A percentile compares a stretch with the other conserved stretches of the same genome.
phyloP scores from a whole-genome alignment of 176 grass and related monocot species.

The Phoenix roebelenii region DNA sequence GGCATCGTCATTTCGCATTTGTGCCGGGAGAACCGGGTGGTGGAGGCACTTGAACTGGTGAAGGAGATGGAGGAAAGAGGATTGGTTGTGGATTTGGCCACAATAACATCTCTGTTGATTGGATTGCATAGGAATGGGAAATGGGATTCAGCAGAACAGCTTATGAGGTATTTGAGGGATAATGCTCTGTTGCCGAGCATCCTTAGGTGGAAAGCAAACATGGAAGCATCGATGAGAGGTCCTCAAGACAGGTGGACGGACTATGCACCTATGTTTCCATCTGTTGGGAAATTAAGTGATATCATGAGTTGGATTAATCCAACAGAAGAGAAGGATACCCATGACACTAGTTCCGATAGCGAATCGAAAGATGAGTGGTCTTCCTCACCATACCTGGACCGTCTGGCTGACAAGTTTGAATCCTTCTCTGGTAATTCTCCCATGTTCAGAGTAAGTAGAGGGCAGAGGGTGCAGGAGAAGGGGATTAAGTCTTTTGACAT shows the following conservation, averaged over 20 bases:
- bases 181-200: constrained; percentile 42
- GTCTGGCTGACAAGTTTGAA: constrained; percentile 39
- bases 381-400: constrained; percentile 71
- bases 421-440: constrained; percentile 26
- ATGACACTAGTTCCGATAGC: constrained; percentile 19
- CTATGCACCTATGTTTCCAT: constrained; percentile 52
- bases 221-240: constrained; percentile 53
- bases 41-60: constrained; percentile 60
- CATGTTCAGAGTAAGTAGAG: constrained; percentile 42
- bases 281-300: constrained; percentile 46
- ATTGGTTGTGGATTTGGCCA: constrained; percentile 76
- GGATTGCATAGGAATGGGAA: constrained; percentile 55
- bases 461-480: constrained; percentile 55
- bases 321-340: constrained; percentile 17
- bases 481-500: constrained; percentile 59
- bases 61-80: constrained; percentile 81
- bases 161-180: constrained; percentile 66
- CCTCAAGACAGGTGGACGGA: constrained; percentile 68
- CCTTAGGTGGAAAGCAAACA: constrained; percentile 66
- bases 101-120: constrained; percentile 68
- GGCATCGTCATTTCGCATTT: constrained; percentile 72
- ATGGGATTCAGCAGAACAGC: constrained; percentile 64
- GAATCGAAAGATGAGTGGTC: constrained; percentile 74
- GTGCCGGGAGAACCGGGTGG: constrained; percentile 53
- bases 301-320: constrained; percentile 53